Evolutionary conservation across 108 stramenopile genomes (phyloP).

Genomic region (Hondaea fermentalgiana): DNA sequence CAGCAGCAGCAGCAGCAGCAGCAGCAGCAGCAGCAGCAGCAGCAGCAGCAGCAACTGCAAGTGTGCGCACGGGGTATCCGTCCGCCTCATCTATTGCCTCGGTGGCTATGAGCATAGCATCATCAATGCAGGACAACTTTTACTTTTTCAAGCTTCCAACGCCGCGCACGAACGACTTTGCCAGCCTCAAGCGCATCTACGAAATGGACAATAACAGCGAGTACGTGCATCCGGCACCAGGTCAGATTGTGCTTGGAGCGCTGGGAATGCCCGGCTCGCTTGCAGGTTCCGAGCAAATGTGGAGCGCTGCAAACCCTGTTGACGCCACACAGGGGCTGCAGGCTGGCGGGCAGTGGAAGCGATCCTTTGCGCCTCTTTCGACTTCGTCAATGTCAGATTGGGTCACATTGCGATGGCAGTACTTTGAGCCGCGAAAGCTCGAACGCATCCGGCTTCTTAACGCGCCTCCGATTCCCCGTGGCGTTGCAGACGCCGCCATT

Average conservation of each 20-base stretch:
- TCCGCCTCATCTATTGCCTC: no score
- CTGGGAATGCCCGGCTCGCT: neutral
- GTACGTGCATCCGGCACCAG: neutral
- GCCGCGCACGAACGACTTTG: neutral
- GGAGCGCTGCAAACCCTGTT: neutral
- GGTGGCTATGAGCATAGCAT: neutral
- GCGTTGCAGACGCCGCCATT: slow-evolving; percentile 1
- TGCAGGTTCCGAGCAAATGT: neutral
- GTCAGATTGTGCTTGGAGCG: neutral
- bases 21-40: no score
- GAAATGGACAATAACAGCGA: neutral
- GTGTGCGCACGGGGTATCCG: neutral
- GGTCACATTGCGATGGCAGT: neutral
- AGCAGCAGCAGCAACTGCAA: neutral
- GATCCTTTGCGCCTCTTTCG: neutral
- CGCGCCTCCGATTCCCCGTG: neutral
- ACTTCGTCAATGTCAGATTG: neutral
- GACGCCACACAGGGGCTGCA: neutral
- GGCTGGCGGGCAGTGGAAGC: neutral
- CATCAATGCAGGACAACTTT: neutral
- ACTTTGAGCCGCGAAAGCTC: neutral
- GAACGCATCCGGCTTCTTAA: neutral
- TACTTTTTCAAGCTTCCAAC: neutral
- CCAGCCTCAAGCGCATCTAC: neutral
- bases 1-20: no score